Conservation (phyloP, 768 basidiomycete species). For the Leccinellum rugosiceps region DNA sequence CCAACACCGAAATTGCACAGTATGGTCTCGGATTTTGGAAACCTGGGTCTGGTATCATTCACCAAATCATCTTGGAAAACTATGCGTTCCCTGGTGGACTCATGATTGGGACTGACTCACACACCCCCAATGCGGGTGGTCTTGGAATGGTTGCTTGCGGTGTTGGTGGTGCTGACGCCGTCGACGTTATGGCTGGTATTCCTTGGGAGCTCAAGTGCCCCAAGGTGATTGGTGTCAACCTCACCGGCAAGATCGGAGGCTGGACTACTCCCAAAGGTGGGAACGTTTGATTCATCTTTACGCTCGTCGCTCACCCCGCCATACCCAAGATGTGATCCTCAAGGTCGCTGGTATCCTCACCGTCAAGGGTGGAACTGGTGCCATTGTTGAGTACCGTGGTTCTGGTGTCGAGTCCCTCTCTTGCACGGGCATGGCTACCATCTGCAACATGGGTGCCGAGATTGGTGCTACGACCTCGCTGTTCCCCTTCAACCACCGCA, state of each 20-base stretch:
- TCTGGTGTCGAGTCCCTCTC: constrained; percentile 94
- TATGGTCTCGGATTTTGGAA: constrained; percentile 99
- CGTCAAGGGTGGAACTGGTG: constrained; percentile 98
- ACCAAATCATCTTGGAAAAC: constrained; percentile 99
- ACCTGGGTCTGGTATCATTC: constrained; percentile 98
- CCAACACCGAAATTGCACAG: constrained; percentile 40
- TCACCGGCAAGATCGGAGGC: constrained; percentile 91
- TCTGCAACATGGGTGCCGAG: constrained; percentile 99
- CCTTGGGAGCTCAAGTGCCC: constrained; percentile 99
- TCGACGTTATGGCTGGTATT: constrained; percentile 97
- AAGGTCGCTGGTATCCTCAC: constrained; percentile 99
- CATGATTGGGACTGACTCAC: constrained; percentile 99
- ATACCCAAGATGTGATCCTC: constrained; percentile 81
- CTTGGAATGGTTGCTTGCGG: constrained; percentile 99
- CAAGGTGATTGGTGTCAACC: constrained; percentile 97
- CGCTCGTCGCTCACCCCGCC: constrained; percentile 8
- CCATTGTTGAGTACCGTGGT: constrained; percentile 96
- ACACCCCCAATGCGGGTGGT: constrained; percentile 99
- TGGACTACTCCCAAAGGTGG: constrained; percentile 98
- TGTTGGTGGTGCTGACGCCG: constrained; percentile 98
- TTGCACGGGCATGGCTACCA: constrained; percentile 98
- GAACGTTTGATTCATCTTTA: constrained; percentile 8
- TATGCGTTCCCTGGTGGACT: constrained; percentile 99
- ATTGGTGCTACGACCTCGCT: constrained; percentile 98
- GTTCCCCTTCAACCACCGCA: constrained; percentile 97